Evolutionary conservation across 257 asterid species (phyloP).

Genomic region (Solanum tarapatanum): DNA sequence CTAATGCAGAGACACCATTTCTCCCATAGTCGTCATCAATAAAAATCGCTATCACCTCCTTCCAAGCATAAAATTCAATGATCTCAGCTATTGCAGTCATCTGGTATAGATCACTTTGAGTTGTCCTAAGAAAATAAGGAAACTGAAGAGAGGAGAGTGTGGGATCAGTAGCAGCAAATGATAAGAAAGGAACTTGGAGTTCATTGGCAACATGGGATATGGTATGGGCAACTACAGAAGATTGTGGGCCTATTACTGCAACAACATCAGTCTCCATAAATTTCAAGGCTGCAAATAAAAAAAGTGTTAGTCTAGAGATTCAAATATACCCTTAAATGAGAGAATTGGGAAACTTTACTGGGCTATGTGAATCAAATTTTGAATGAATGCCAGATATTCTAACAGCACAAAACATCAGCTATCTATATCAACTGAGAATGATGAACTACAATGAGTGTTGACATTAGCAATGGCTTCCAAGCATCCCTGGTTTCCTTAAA

Average conservation of each 20-base stretch:
- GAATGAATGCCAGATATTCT: not conserved
- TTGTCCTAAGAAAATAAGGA: slow-evolving; percentile 39
- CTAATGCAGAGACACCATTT: slow-evolving; percentile 36
- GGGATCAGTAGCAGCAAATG: slow-evolving; percentile 41
- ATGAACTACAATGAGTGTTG: not conserved
- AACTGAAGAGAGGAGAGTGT: slow-evolving; percentile 34
- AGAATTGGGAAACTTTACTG: not conserved
- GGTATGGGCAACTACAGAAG: slow-evolving; percentile 38
- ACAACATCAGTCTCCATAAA: slow-evolving; percentile 33
- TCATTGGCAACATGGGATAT: slow-evolving; percentile 27
- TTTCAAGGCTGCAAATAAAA: slow-evolving; percentile 25
- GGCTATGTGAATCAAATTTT: not conserved
- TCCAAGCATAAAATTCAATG: slow-evolving; percentile 29
- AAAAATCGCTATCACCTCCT: slow-evolving; percentile 23
- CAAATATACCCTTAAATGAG: not conserved
- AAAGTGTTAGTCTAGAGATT: not conserved
- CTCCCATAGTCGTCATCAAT: slow-evolving; percentile 39
- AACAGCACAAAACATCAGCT: not conserved
- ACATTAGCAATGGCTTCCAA: not conserved
- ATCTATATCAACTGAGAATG: not conserved
- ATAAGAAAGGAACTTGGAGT: slow-evolving; percentile 38
- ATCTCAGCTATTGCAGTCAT: slow-evolving; percentile 40
- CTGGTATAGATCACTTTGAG: slow-evolving; percentile 34
- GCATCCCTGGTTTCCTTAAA: not conserved
- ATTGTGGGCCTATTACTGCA: slow-evolving; percentile 44